Evolutionary conservation across 2,329 filamentous ascomycete species (phyloP).

Genomic region (Incumbomyces lentus): DNA sequence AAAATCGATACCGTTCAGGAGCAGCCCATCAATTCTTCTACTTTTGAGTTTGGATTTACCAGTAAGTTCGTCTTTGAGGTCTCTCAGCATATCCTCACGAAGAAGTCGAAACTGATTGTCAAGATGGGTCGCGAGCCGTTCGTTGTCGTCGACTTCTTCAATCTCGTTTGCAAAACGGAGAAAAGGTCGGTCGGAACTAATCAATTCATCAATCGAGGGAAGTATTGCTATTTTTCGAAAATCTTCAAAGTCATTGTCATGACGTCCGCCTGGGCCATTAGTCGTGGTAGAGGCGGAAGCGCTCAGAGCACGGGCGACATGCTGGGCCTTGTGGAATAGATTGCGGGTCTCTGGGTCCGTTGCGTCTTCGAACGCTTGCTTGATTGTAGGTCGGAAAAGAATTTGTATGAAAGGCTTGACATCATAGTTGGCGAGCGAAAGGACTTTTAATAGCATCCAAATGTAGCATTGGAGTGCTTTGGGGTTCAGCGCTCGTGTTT

Average conservation of each 20-base stretch:
- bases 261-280: constrained; percentile 50
- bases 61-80: constrained; percentile 52
- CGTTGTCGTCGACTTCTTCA: constrained; percentile 26
- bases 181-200: constrained; percentile 43
- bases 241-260: constrained; percentile 61
- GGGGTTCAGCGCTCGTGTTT: constrained; percentile 24
- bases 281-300: constrained; percentile 10
- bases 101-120: constrained; percentile 65
- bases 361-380: constrained; percentile 23
- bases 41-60: constrained; percentile 41
- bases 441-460: constrained; percentile 42
- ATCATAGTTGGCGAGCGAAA: constrained; percentile 27
- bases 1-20: constrained; percentile 30
- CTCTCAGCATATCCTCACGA: constrained; percentile 59
- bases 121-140: constrained; percentile 43
- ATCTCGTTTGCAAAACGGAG: constrained; percentile 45
- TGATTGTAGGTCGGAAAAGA: constrained; percentile 23
- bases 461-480: constrained; percentile 31
- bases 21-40: constrained; percentile 28
- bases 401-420: constrained; percentile 20
- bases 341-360: constrained; percentile 24
- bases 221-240: constrained; percentile 53
- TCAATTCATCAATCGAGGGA: constrained; percentile 57
- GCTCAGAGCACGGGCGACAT: constrained; percentile 25
- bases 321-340: constrained; percentile 34